These are phyloP conservation scores for Trichopus zeylanicus DNA, from an alignment of 116 monocot species.

Conservation along the genomic window DNA sequence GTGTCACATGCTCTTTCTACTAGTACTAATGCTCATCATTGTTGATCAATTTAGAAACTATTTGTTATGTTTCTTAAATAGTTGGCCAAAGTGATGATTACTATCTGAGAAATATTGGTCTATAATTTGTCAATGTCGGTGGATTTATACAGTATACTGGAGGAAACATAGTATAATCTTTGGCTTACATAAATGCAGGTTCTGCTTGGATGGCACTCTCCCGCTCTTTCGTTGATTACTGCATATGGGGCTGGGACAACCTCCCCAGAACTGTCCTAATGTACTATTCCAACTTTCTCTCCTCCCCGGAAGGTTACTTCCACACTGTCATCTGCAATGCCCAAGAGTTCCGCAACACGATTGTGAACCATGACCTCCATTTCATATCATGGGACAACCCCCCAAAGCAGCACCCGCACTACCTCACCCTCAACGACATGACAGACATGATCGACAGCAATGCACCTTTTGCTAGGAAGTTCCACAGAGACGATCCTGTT, in stretches of 20 bases:
- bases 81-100: too few relatives aligned
- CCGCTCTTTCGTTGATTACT: conserved; percentile 33
- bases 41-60: too few relatives aligned
- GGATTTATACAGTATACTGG: too few relatives aligned
- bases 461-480: conserved; percentile 61
- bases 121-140: too few relatives aligned
- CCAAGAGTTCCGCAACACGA: conserved; percentile 32
- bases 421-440: conserved; percentile 38
- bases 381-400: conserved; percentile 45
- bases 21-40: too few relatives aligned
- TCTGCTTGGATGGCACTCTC: conserved; percentile 47
- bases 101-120: too few relatives aligned
- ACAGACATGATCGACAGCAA: conserved; percentile 38
- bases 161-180: neutral
- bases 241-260: conserved; percentile 46
- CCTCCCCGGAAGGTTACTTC: conserved; percentile 52
- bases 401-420: conserved; percentile 51
- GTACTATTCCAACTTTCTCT: conserved; percentile 44
- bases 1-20: too few relatives aligned
- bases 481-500: conserved; percentile 36
- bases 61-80: too few relatives aligned
- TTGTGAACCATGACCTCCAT: conserved; percentile 41
- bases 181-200: conserved; percentile 8
- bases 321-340: conserved; percentile 44
- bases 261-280: conserved; percentile 39